Percentiles rank a stretch among this genome's conserved stretches.
phyloP scores from a whole-genome alignment of 345 rosid species.

The Citrus australasica region DNA sequence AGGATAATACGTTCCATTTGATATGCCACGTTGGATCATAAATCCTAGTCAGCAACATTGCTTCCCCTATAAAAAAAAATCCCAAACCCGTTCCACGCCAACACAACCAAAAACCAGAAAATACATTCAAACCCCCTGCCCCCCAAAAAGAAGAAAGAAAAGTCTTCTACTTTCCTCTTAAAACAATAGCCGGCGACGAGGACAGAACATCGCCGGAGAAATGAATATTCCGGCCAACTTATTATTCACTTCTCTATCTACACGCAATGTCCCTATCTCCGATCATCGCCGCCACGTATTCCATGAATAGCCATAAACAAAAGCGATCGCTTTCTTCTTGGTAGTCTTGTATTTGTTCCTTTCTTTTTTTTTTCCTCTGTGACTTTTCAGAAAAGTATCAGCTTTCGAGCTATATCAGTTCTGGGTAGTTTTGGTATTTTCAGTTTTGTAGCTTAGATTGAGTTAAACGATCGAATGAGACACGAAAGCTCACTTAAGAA shows the following conservation, averaged over 20 bases:
- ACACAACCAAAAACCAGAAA: constrained; percentile 20
- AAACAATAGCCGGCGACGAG: constrained; percentile 26
- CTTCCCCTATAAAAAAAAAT: constrained; percentile 35
- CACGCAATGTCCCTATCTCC: constrained; percentile 44
- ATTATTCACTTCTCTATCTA: constrained; percentile 12
- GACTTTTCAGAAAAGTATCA: constrained; percentile 3
- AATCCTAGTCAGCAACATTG: constrained; percentile 37
- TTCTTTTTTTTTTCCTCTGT: constrained; percentile 13
- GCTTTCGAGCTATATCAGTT: not conserved
- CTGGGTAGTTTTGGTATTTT: constrained; percentile 13
- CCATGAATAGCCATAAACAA: constrained; percentile 44
- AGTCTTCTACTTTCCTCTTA: not conserved
- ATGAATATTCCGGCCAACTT: constrained; percentile 41
- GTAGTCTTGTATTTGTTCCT: constrained; percentile 19
- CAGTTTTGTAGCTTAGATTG: constrained; percentile 31
- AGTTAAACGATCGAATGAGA: constrained; percentile 2
- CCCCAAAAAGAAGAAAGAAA: not conserved
- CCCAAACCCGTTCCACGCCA: constrained; percentile 16
- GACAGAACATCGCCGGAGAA: constrained; percentile 37
- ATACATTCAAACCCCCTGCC: not conserved
- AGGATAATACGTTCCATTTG: constrained; percentile 8
- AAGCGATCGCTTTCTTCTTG: constrained; percentile 6
- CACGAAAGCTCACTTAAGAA: not conserved
- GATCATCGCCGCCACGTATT: constrained; percentile 73
- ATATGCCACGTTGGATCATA: not conserved